These are phyloP conservation scores for Babesia divergens DNA, from an alignment of 169 alveolate species.

Conservation along the genomic window DNA sequence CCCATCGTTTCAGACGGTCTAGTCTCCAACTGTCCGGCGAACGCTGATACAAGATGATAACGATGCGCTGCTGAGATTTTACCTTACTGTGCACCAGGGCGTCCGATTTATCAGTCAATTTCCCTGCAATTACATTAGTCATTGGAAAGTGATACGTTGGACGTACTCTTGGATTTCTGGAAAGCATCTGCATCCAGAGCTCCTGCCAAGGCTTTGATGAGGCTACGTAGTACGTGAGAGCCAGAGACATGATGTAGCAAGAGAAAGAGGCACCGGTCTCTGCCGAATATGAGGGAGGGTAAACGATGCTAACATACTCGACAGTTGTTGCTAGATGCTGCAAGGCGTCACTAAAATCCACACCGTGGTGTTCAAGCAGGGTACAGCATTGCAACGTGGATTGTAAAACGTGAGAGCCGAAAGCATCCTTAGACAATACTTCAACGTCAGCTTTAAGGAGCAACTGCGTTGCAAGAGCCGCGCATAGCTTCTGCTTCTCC, in stretches of 20 bases:
- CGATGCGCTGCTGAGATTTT: too few relatives aligned
- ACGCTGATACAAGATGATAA: neutral
- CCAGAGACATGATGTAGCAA: conserved; percentile 51
- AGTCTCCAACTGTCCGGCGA: conserved; percentile 20
- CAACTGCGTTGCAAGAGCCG: conserved; percentile 2
- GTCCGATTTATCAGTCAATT: neutral
- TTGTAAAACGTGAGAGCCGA: conserved; percentile 59
- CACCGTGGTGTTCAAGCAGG: conserved; percentile 23
- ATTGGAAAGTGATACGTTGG: neutral
- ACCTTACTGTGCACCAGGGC: conserved; percentile 16
- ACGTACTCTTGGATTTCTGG: conserved; percentile 10
- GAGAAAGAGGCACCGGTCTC: conserved; percentile 55
- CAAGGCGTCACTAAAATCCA: neutral
- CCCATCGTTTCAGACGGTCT: conserved; percentile 25
- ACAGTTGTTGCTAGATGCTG: conserved; percentile 28
- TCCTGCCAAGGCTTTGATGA: conserved; percentile 23
- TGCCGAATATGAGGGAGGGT: neutral
- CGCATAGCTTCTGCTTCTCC: conserved; percentile 36
- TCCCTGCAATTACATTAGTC: neutral
- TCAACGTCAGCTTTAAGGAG: conserved; percentile 24
- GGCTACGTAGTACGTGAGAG: conserved; percentile 39
- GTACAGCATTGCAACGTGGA: conserved; percentile 40
- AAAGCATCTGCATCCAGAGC: conserved; percentile 26
- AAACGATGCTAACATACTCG: conserved; percentile 15
- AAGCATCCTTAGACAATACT: conserved; percentile 15